A percentile compares a stretch with the other conserved stretches of the same genome.
Evolutionary conservation across 2,329 filamentous ascomycete genomes (phyloP).

Genomic region (Aspergillus carbonarius): DNA sequence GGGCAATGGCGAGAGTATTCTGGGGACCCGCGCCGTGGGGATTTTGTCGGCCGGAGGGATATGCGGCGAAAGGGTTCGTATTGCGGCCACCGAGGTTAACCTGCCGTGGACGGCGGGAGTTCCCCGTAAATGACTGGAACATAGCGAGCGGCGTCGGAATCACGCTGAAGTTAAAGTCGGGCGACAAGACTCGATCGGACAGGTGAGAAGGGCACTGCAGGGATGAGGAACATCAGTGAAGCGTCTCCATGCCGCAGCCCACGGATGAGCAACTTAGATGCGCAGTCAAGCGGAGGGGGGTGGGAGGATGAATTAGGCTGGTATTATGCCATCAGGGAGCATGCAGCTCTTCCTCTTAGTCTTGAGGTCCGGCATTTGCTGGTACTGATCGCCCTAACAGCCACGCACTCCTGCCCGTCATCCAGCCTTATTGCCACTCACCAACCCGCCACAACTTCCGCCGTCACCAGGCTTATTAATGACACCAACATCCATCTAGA

Average conservation of each 20-base stretch:
- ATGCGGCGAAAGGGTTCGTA: slow-evolving; percentile 70
- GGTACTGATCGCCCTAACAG: not conserved
- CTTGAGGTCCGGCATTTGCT: not conserved
- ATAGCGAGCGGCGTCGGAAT: slow-evolving; percentile 51
- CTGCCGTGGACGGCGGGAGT: slow-evolving; percentile 78
- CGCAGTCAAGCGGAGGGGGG: not conserved
- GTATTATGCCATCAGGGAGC: not conserved
- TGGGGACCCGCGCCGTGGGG: slow-evolving; percentile 63
- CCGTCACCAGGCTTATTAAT: not conserved
- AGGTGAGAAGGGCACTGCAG: slow-evolving; percentile 10
- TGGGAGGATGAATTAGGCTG: not conserved
- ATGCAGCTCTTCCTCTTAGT: not conserved
- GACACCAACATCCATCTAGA: not conserved
- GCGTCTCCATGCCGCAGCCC: slow-evolving; percentile 23
- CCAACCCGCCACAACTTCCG: not conserved
- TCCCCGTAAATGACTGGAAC: slow-evolving; percentile 92
- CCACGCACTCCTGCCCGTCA: slow-evolving; percentile 7
- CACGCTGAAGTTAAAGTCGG: slow-evolving; percentile 10
- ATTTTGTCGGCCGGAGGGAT: slow-evolving; percentile 59
- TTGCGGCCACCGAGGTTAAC: slow-evolving; percentile 90
- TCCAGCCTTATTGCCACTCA: not conserved
- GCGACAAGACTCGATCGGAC: slow-evolving; percentile 5
- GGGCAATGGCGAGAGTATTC: slow-evolving; percentile 77
- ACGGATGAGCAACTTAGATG: slow-evolving; percentile 7
- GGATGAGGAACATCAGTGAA: slow-evolving; percentile 15